phyloP scores from a whole-genome alignment of 495 filamentous ascomycete species.

The Annulohypoxylon nitens region DNA sequence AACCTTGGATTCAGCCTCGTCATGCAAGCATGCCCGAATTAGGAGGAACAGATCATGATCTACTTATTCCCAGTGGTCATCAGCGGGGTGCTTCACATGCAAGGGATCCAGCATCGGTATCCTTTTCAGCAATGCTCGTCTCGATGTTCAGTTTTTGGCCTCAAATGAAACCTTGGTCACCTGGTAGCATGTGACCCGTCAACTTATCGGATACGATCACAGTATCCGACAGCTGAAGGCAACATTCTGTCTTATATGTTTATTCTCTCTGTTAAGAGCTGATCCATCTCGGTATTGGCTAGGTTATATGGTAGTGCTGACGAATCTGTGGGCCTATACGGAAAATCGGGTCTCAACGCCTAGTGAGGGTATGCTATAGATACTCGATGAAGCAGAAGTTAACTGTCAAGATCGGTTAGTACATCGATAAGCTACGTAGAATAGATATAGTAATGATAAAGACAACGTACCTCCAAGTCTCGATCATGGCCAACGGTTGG shows the following conservation, averaged over 20 bases:
- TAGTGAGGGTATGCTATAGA: neutral
- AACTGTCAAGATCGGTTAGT: neutral
- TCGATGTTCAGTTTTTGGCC: neutral
- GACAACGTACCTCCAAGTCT: neutral
- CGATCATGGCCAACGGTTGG: neutral
- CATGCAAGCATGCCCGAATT: slow-evolving; percentile 18
- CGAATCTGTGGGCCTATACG: neutral
- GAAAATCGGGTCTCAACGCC: neutral
- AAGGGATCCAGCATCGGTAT: neutral
- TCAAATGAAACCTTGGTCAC: neutral
- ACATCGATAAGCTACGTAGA: neutral
- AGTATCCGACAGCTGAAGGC: neutral
- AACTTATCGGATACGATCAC: neutral
- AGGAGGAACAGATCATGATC: slow-evolving; percentile 10
- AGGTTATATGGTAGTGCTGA: neutral
- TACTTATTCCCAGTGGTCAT: neutral
- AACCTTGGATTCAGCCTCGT: slow-evolving; percentile 1
- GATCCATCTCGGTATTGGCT: neutral
- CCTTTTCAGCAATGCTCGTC: neutral
- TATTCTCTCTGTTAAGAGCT: neutral
- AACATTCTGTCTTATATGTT: neutral
- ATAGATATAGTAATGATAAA: neutral
- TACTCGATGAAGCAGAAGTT: neutral
- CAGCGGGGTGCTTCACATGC: neutral
- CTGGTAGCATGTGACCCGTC: neutral